phyloP scores from a whole-genome alignment of 192 early-diverging fungal species.

The Pilaira anomala region DNA sequence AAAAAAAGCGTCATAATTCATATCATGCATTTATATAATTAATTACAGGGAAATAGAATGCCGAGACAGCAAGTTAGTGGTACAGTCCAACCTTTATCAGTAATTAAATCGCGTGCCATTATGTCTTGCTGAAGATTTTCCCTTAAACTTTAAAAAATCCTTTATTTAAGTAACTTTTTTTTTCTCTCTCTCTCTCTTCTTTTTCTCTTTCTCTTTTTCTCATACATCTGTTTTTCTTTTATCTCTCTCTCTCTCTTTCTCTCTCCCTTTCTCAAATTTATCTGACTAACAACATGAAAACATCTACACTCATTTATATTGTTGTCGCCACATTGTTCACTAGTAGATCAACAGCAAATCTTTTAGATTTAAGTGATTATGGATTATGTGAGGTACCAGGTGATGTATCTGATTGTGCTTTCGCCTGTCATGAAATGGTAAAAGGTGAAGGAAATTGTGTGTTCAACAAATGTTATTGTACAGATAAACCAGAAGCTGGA shows the following conservation, averaged over 20 bases:
- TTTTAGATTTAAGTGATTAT: neutral
- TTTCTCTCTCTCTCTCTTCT: neutral
- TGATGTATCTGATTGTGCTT: conserved; percentile 9
- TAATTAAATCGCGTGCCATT: conserved; percentile 5
- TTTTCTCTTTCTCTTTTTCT: neutral
- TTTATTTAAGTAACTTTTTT: neutral
- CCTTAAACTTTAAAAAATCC: conserved; percentile 5
- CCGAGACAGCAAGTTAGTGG: neutral
- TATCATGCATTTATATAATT: neutral
- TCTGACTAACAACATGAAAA: too few species aligned
- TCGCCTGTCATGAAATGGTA: conserved; percentile 12
- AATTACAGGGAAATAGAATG: neutral
- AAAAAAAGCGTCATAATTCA: neutral
- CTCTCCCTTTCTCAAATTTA: too few species aligned
- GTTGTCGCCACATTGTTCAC: neutral
- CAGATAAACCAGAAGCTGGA: conserved; percentile 7
- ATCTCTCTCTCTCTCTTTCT: neutral
- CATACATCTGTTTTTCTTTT: conserved; percentile 1
- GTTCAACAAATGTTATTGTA: conserved; percentile 12
- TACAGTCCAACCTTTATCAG: conserved; percentile 14
- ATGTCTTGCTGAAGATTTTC: neutral
- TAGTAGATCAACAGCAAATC: neutral
- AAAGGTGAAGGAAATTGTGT: conserved; percentile 13
- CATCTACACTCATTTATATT: neutral
- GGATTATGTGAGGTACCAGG: neutral